A percentile compares a stretch with the other conserved stretches of the same genome.
Conservation (phyloP, 305 asterid genomes). For the Fraxinus floribunda region DNA sequence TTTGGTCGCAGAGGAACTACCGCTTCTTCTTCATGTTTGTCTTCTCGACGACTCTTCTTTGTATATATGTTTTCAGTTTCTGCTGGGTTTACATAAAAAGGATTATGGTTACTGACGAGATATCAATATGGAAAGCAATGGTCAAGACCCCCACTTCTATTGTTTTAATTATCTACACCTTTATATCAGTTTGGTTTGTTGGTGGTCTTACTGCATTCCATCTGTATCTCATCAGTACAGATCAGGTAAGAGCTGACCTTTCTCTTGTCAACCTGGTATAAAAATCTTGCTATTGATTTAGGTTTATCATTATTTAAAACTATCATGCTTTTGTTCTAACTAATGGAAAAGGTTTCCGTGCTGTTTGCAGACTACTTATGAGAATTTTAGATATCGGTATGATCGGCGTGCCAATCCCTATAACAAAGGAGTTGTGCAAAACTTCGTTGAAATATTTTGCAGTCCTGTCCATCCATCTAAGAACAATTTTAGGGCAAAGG, state of each 20-base stretch:
- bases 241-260: conserved; percentile 55
- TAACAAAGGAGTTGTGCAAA: conserved; percentile 71
- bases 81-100: conserved; percentile 84
- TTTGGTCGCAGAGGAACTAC: conserved; percentile 79
- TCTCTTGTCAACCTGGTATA: neutral
- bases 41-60: conserved; percentile 90
- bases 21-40: conserved; percentile 98
- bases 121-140: conserved; percentile 86
- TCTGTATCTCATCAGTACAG: conserved; percentile 82
- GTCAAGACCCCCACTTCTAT: conserved; percentile 88
- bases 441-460: conserved; percentile 73
- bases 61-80: conserved; percentile 79
- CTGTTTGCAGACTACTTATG: conserved; percentile 81
- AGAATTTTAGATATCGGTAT: conserved; percentile 91
- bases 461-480: conserved; percentile 64
- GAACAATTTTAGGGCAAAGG: conserved; percentile 77
- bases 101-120: conserved; percentile 59
- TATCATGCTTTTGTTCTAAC: neutral
- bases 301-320: neutral
- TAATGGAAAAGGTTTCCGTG: conserved; percentile 8
- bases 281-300: neutral
- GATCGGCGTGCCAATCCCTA: conserved; percentile 85
- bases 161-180: conserved; percentile 76
- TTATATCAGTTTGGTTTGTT: conserved; percentile 91
- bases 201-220: conserved; percentile 97